Base-by-base conservation (phyloP, 257 asterid species). In the Ilex aquifolium region DNA sequence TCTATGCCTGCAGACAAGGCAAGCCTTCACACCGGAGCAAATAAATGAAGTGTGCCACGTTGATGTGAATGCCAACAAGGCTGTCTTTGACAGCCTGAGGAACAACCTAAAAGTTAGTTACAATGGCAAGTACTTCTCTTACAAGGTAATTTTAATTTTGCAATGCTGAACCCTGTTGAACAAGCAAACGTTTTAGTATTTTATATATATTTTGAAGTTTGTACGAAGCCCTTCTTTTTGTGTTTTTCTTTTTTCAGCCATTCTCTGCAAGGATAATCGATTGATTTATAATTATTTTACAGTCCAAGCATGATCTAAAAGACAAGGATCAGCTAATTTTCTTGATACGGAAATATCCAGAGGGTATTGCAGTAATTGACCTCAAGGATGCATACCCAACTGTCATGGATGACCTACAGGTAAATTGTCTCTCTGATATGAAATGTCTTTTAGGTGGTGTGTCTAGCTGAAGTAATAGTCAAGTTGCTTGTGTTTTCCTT, bases 371-470 rank as follows among this genome's bases (percentile, higher is more conserved):
- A 68, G 85, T 83, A 15, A 75, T 86, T 61, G 95, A 88, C 74
- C 88, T 91, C 71, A 86, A 86, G 78, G 97, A 92, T 60, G 63
- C 98, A 58, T 87, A 92, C 77, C 71, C 95, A 21, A 68, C 83
- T 56, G 89, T 92, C 55, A 68, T 89, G 88, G 91, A 89, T 27
- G 98, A 92, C 76, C 71, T 88, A 49, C 97, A 92, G 96, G 98
- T 88, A 80, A 32, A 17, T 53, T 8, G 5, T 36, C 42, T 36
- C 3, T 36, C 7, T 8, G 42, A 36, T 36, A 4, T 36, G 42
- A 8, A 4, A 36, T 36, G 42, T 36, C 42, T 36, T 36, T 36
- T 36, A 21, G 42, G 42, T 36, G 42, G 42, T 36, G 42, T 21
- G 2, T 36, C 8, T 36, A 36, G 27, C 27, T 21, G 27, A 21